phyloP scores from a whole-genome alignment of 805 yeast genomes.

The Saccharomycopsis guyanensis region DNA sequence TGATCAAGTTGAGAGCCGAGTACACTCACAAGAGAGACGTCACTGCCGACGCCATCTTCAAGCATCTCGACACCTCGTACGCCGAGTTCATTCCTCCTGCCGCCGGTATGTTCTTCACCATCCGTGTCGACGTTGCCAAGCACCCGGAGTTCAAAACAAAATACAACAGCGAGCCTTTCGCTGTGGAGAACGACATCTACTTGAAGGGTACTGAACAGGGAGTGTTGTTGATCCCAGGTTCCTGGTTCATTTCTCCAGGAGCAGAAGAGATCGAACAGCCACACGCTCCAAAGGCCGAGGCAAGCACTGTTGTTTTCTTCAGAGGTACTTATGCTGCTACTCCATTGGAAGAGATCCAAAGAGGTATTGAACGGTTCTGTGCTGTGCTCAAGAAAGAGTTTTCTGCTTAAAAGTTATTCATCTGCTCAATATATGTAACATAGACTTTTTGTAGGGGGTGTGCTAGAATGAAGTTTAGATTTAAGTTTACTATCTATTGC shows the following conservation, averaged over 20 bases:
- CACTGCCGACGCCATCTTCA: constrained; percentile 66
- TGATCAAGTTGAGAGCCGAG: constrained; percentile 70
- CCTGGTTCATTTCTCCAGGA: constrained; percentile 63
- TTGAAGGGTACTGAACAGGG: constrained; percentile 55
- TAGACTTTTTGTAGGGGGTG: no score
- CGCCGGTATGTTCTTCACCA: constrained; percentile 85
- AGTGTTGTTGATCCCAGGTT: constrained; percentile 71
- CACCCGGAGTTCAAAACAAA: constrained; percentile 68
- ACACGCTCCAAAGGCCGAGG: constrained; percentile 31
- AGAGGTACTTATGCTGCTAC: constrained; percentile 90
- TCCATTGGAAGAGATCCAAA: constrained; percentile 51
- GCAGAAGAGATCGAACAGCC: constrained; percentile 54
- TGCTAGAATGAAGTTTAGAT: no score
- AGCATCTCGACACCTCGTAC: constrained; percentile 44
- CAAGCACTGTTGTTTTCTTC: constrained; percentile 51
- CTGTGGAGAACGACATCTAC: constrained; percentile 58
- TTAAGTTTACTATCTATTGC: no score
- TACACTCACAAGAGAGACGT: constrained; percentile 85
- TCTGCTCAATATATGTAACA: no score
- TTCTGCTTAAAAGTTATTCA: background rate
- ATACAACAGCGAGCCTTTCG: constrained; percentile 47
- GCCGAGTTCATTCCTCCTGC: constrained; percentile 49
- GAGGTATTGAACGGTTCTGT: constrained; percentile 64
- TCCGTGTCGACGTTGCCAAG: constrained; percentile 62
- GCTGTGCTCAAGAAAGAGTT: constrained; percentile 52